Conservation (phyloP, 352 stramenopile genomes). For the Lagenidium sp. region DNA sequence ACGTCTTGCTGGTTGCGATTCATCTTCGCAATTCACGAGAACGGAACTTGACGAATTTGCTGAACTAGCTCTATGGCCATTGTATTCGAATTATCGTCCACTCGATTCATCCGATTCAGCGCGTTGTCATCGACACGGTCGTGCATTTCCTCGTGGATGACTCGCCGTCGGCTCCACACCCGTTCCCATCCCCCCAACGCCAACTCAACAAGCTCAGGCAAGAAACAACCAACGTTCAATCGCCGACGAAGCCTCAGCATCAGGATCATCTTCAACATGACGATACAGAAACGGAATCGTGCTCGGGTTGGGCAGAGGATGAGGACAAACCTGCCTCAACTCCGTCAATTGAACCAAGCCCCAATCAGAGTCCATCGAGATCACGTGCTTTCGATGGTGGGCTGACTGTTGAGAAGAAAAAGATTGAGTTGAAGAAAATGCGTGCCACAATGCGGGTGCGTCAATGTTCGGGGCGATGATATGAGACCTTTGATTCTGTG, state of each 20-base stretch:
- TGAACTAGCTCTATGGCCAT: conserved; percentile 35
- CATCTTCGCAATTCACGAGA: background rate
- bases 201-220: background rate
- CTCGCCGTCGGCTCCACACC: no score
- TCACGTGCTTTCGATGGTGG: no score
- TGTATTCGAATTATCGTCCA: conserved; percentile 34
- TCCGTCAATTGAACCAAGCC: no score
- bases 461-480: no score
- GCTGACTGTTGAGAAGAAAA: background rate
- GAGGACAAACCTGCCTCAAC: no score
- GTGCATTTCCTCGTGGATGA: conserved; percentile 26
- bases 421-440: background rate
- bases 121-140: conserved; percentile 43
- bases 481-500: no score
- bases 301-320: no score
- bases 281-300: no score
- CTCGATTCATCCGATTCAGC: conserved; percentile 23
- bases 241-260: no score
- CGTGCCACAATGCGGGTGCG: background rate
- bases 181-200: background rate
- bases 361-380: no score
- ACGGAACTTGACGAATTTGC: background rate
- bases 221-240: no score
- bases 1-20: conserved; percentile 4
- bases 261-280: no score